phyloP scores from a whole-genome alignment of 208 protist species.

The Ichthyophonus hoferi region DNA sequence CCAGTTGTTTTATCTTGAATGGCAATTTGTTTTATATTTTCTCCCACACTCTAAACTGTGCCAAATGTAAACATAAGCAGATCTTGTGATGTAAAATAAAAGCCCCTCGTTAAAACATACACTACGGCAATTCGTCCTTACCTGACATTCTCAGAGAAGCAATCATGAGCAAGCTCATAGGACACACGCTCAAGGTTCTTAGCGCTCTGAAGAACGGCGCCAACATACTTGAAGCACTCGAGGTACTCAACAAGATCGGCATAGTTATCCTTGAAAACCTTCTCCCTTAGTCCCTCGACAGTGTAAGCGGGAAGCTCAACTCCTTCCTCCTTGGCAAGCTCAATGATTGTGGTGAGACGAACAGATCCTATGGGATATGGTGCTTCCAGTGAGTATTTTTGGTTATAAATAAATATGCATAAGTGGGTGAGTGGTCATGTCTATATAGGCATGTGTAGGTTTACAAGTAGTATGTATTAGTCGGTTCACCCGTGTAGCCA shows the following conservation, averaged over 20 bases:
- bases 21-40: neutral
- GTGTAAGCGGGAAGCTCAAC: neutral
- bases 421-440: too few species aligned
- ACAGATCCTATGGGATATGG: constrained; percentile 1
- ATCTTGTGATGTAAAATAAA: too few species aligned
- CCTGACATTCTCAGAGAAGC: constrained; percentile 14
- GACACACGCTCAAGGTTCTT: constrained; percentile 16
- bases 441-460: too few species aligned
- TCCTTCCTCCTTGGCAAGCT: constrained; percentile 15
- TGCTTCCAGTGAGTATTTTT: too few species aligned
- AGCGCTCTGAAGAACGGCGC: neutral
- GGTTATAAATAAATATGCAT: too few species aligned
- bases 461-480: too few species aligned
- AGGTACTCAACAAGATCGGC: constrained; percentile 17
- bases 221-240: neutral
- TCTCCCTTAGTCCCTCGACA: neutral
- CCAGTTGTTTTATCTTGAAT: too few species aligned
- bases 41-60: too few species aligned
- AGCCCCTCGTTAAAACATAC: too few species aligned
- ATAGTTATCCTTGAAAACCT: constrained; percentile 25
- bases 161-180: constrained; percentile 23
- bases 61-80: too few species aligned
- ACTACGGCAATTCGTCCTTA: too few species aligned
- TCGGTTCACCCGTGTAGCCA: too few species aligned
- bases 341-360: constrained; percentile 8